Percentiles rank a stretch among this genome's conserved stretches.
phyloP scores from a whole-genome alignment of 305 asterid species.

The Striga hermonthica region DNA sequence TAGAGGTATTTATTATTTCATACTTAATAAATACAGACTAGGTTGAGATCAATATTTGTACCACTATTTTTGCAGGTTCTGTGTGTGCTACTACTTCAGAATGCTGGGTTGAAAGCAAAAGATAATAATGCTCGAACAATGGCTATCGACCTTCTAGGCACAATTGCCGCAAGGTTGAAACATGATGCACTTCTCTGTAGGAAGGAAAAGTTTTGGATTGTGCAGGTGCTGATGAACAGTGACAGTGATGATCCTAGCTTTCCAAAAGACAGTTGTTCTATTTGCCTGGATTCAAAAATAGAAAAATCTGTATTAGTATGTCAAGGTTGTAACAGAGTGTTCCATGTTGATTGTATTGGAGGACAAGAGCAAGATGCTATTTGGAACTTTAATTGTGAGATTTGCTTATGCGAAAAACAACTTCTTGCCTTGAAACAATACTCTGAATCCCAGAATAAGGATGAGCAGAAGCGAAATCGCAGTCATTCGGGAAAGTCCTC shows the following conservation, averaged over 20 bases:
- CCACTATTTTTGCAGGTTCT: conserved; percentile 69
- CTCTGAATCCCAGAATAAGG: conserved; percentile 55
- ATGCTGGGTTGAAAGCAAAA: conserved; percentile 94
- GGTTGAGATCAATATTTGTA: conserved; percentile 35
- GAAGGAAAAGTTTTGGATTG: conserved; percentile 84
- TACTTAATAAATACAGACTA: conserved; percentile 23
- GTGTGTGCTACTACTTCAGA: conserved; percentile 93
- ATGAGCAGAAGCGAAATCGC: conserved; percentile 43
- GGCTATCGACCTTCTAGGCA: conserved; percentile 99
- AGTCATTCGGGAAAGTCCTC: conserved; percentile 50
- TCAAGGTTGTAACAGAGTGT: conserved; percentile 72
- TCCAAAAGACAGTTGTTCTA: conserved; percentile 59
- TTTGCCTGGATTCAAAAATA: conserved; percentile 59
- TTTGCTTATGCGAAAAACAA: conserved; percentile 80
- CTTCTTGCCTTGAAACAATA: conserved; percentile 66
- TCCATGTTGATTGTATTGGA: conserved; percentile 85
- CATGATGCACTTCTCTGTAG: conserved; percentile 74
- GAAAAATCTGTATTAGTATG: conserved; percentile 63
- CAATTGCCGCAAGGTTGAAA: conserved; percentile 94
- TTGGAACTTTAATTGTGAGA: conserved; percentile 58
- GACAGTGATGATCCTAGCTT: conserved; percentile 42
- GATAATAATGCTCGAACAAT: conserved; percentile 87
- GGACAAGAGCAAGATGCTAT: conserved; percentile 63
- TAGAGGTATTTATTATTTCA: conserved; percentile 62
- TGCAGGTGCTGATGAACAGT: conserved; percentile 53